Evolutionary conservation across 2,329 filamentous ascomycete genomes (phyloP).

Genomic region (Verticillium longisporum): DNA sequence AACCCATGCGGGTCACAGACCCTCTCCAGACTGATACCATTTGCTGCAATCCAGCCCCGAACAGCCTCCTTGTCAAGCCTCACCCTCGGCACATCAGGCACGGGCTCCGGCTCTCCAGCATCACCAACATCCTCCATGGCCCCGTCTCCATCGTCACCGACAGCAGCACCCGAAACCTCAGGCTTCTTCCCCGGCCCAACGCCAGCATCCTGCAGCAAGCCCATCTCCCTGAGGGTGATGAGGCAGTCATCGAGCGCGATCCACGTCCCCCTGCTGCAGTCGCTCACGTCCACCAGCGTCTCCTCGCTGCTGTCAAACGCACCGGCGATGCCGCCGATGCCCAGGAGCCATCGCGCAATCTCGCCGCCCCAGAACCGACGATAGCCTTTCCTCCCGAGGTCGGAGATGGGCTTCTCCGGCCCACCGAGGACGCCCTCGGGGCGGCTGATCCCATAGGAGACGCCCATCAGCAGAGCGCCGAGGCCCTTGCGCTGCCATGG

Average conservation of each 20-base stretch:
- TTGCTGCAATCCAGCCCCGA: constrained; percentile 57
- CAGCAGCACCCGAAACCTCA: constrained; percentile 6
- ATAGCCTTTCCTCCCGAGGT: constrained; percentile 78
- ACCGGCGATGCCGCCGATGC: constrained; percentile 1
- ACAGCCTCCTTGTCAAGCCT: constrained; percentile 49
- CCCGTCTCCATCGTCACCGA: constrained; percentile 11
- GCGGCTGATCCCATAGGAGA: constrained; percentile 85
- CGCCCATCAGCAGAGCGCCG: constrained; percentile 82
- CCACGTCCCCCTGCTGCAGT: constrained; percentile 72
- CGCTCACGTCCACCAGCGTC: constrained; percentile 56
- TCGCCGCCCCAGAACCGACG: constrained; percentile 80
- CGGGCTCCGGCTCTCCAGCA: constrained; percentile 17
- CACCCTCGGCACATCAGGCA: constrained; percentile 34
- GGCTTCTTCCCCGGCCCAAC: constrained; percentile 35
- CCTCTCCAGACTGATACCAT: constrained; percentile 56
- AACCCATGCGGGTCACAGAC: constrained; percentile 73
- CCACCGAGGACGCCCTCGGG: constrained; percentile 80
- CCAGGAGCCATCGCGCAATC: constrained; percentile 63
- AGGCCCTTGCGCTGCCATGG: constrained; percentile 91
- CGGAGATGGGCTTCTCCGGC: constrained; percentile 87
- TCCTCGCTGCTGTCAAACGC: constrained; percentile 20
- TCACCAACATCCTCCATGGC: constrained; percentile 15
- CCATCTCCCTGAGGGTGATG: constrained; percentile 72
- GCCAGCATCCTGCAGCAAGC: constrained; percentile 54
- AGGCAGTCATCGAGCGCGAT: constrained; percentile 83